phyloP scores from a whole-genome alignment of 768 basidiomycete species.

The Lactifluus subvellereus region DNA sequence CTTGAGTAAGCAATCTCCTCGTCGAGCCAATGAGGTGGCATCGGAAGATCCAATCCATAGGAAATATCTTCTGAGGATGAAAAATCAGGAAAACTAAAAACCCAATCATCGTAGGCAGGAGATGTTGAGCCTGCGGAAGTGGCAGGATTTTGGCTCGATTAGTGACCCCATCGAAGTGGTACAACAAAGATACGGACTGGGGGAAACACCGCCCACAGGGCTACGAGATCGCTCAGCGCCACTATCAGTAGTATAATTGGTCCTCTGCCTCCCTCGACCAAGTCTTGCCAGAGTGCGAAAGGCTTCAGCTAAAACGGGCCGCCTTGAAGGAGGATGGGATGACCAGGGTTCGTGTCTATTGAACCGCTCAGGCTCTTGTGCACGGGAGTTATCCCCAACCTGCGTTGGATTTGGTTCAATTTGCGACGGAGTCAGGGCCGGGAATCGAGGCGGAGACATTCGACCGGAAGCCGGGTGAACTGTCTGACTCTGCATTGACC shows the following conservation, averaged over 20 bases:
- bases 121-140: neutral
- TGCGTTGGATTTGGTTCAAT: conserved; percentile 3
- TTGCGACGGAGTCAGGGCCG: neutral
- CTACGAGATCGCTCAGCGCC: conserved; percentile 15
- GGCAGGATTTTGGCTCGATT: neutral
- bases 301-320: conserved; percentile 10
- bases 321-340: conserved; percentile 6
- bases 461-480: neutral
- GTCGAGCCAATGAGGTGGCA: conserved; percentile 4
- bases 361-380: conserved; percentile 12
- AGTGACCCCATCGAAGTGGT: neutral
- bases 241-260: neutral
- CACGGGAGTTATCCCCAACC: neutral
- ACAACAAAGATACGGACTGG: conserved; percentile 13
- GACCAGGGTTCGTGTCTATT: conserved; percentile 10
- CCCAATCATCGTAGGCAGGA: conserved; percentile 1
- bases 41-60: conserved; percentile 17
- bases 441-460: conserved; percentile 11
- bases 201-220: conserved; percentile 5
- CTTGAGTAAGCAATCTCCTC: conserved; percentile 2
- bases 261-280: conserved; percentile 14
- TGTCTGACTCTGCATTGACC: conserved; percentile 8
- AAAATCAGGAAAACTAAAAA: conserved; percentile 5
- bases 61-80: conserved; percentile 8
- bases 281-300: conserved; percentile 14